phyloP scores from a whole-genome alignment of 1,139 yeast species.

The Komagataea norvegica region DNA sequence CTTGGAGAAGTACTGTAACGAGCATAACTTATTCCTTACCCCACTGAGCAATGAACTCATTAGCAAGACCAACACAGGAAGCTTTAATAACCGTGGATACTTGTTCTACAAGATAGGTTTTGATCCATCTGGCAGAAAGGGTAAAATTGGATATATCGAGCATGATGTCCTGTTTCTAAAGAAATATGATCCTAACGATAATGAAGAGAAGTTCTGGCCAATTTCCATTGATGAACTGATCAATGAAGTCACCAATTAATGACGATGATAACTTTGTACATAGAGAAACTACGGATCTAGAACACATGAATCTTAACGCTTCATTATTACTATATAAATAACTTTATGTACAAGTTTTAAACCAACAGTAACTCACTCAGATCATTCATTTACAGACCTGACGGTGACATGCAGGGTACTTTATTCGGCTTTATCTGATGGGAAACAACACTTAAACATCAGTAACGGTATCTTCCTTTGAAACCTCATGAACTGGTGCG shows the following conservation, averaged over 20 bases:
- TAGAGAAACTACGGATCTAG: too few species aligned
- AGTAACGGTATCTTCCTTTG: conserved; percentile 18
- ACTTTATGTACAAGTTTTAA: too few species aligned
- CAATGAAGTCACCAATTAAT: not conserved
- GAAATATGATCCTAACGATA: conserved; percentile 5
- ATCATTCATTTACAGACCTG: too few species aligned
- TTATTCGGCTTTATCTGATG: conserved; percentile 4
- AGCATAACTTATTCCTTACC: conserved; percentile 27
- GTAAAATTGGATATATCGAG: conserved; percentile 34
- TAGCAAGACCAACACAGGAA: conserved; percentile 20
- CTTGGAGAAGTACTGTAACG: conserved; percentile 39
- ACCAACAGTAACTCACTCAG: too few species aligned
- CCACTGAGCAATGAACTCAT: conserved; percentile 16
- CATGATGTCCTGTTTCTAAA: conserved; percentile 44
- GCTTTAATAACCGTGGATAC: conserved; percentile 12
- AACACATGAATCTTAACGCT: too few species aligned
- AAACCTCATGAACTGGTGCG: conserved; percentile 17
- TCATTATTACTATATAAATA: too few species aligned
- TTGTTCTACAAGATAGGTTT: conserved; percentile 34
- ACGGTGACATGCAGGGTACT: conserved; percentile 5
- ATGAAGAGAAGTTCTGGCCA: conserved; percentile 31
- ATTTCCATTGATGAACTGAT: conserved; percentile 20
- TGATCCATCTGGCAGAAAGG: conserved; percentile 30
- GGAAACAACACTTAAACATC: conserved; percentile 7
- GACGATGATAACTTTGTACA: too few species aligned